Evolutionary conservation across 2,329 filamentous ascomycete species (phyloP).

Genomic region (Chaetomiaceae sp.): DNA sequence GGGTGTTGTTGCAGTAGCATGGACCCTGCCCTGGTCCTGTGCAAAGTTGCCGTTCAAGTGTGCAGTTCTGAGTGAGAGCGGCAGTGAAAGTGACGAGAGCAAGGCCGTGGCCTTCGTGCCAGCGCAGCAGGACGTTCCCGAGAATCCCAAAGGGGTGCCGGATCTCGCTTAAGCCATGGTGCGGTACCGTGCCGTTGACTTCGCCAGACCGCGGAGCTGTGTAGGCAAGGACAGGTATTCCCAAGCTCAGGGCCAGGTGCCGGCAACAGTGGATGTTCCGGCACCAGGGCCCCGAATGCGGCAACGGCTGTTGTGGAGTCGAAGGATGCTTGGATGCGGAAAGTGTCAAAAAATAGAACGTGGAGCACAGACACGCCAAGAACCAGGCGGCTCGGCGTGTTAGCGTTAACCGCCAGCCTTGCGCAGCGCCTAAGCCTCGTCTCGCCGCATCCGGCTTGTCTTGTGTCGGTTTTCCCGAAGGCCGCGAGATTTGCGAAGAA

Average conservation of each 20-base stretch:
- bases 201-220: constrained; percentile 9
- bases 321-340: constrained; percentile 17
- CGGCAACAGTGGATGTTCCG: no score
- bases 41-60: no score
- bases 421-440: constrained; percentile 20
- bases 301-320: constrained; percentile 15
- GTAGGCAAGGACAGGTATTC: neutral
- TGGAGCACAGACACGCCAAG: neutral
- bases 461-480: no score
- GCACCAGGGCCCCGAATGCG: constrained; percentile 15
- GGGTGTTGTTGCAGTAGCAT: constrained; percentile 6
- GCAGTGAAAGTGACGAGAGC: no score
- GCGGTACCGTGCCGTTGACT: constrained; percentile 19
- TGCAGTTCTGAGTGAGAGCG: constrained; percentile 5
- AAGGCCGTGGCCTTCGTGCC: no score
- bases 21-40: neutral
- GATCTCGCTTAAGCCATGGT: constrained; percentile 15
- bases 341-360: constrained; percentile 24
- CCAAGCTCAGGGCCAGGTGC: constrained; percentile 5
- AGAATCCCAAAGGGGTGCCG: constrained; percentile 2
- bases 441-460: constrained; percentile 14
- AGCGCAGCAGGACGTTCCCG: constrained; percentile 2
- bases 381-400: constrained; percentile 14
- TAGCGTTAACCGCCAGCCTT: constrained; percentile 22
- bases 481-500: no score